phyloP scores from a whole-genome alignment of 345 rosid species.

The Hevea brasiliensis region DNA sequence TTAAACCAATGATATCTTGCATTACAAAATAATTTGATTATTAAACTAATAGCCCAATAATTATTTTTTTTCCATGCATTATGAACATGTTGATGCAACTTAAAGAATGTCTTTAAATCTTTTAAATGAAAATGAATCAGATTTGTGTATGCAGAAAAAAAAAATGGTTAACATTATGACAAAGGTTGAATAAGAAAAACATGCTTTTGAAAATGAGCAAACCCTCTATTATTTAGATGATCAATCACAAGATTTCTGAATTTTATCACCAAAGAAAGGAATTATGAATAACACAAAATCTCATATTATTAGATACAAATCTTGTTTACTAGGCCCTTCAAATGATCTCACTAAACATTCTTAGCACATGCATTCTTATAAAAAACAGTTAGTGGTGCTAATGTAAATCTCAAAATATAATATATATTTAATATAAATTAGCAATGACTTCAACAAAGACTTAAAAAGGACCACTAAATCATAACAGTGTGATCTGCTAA shows the following conservation, averaged over 20 bases:
- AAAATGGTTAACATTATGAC: no score
- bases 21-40: no score
- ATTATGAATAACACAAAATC: conserved; percentile 6
- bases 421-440: not conserved
- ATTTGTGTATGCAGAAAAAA: no score
- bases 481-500: conserved; percentile 52
- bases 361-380: conserved; percentile 17
- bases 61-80: no score
- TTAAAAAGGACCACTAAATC: conserved; percentile 55
- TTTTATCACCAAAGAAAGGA: not conserved
- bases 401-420: not conserved
- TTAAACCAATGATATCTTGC: no score
- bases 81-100: no score
- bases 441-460: conserved; percentile 3
- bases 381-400: not conserved
- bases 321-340: conserved; percentile 9
- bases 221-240: not conserved
- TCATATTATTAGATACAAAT: conserved; percentile 6
- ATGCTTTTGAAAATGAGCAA: not conserved
- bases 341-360: conserved; percentile 4
- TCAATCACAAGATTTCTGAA: no score
- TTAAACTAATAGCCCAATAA: no score
- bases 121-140: no score
- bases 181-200: no score
- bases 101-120: no score